Evolutionary conservation across 148 eudicot species (phyloP).

Genomic region (Drosera capensis): DNA sequence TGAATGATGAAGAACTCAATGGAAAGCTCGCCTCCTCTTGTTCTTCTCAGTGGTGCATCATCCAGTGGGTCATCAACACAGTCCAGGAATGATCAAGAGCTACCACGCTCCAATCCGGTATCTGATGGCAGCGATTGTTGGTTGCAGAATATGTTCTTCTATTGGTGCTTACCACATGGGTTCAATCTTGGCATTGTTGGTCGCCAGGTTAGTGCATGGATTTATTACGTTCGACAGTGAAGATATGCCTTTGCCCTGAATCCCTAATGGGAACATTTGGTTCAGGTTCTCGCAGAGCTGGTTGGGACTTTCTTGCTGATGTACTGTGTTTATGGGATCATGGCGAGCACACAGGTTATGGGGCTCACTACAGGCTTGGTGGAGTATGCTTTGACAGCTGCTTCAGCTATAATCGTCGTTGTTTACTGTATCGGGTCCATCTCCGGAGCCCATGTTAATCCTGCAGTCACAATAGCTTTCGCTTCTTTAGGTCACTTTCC

Average conservation of each 20-base stretch:
- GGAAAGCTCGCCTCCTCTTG: conserved; percentile 2
- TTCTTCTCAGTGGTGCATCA: conserved; percentile 8
- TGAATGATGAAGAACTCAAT: not conserved
- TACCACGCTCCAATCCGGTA: conserved; percentile 6
- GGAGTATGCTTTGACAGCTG: conserved; percentile 67
- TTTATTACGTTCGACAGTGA: not conserved
- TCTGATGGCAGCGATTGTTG: not conserved
- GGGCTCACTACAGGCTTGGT: conserved; percentile 36
- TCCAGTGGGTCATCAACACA: conserved; percentile 8
- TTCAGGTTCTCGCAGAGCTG: conserved; percentile 56
- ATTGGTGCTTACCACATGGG: conserved; percentile 7
- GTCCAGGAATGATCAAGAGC: conserved; percentile 4
- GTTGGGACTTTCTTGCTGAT: conserved; percentile 57
- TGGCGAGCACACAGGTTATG: conserved; percentile 37
- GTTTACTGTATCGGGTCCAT: conserved; percentile 44
- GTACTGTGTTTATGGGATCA: conserved; percentile 54
- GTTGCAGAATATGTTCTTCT: conserved; percentile 3
- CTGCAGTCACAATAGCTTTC: conserved; percentile 72
- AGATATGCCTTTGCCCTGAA: not conserved
- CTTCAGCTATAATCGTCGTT: conserved; percentile 40
- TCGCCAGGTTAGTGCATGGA: conserved; percentile 27
- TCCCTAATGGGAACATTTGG: not conserved
- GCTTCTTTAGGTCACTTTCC: conserved; percentile 67
- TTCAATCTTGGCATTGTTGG: conserved; percentile 16
- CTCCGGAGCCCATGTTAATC: conserved; percentile 91